Base-by-base conservation (phyloP, 768 basidiomycete species). In the Boletus reticulatus region DNA sequence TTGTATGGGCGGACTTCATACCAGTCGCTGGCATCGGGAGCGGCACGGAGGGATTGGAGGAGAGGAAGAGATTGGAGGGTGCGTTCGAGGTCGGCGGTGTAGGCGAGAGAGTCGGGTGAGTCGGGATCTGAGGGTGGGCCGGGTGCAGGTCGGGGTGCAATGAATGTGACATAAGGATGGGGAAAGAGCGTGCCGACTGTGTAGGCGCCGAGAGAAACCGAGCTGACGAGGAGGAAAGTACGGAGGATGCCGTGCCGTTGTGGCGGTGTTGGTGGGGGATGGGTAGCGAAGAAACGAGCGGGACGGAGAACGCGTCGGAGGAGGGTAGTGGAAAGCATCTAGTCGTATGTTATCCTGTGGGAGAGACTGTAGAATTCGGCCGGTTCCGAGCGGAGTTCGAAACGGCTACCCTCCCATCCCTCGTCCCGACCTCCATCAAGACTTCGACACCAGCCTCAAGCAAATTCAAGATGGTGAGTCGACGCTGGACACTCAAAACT, bases 1-100 rank as follows among this genome's bases (percentile, higher is more conserved):
- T 73, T 70, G 68, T 91, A 94, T 38, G 92, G 93, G 48, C 92
- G 82, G 20, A 79, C 76, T 69, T 89, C 90, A 63, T 92, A 91
- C 88, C 88, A 91, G 38, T 81, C 78, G 29, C 75, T 71, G 1
- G 80, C 74, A 53, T 85, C 83, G 4, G 74, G 71, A 34, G 75
- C 69, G 14, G 67, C 57, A 39, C 90, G 77, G 32, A 84, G 77
- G 32, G 76, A 65, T 24, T 74, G 61, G 0, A 96, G 83, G 4
- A 81, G 57, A 1, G 84, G 82, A 0, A 97, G 76, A 2, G 76
- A 68, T 59, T 92, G 88, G 8, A 98, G 75, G 41, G 80, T 71
- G 17, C 75, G 67, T 67, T 98, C 96, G 49, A 97, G 76, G 7
- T 73, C 68, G 17, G 76, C 76, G 5, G 80, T 80, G 63, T 87